Base-by-base conservation (phyloP, 805 yeast species). In the Lachancea quebecensis region DNA sequence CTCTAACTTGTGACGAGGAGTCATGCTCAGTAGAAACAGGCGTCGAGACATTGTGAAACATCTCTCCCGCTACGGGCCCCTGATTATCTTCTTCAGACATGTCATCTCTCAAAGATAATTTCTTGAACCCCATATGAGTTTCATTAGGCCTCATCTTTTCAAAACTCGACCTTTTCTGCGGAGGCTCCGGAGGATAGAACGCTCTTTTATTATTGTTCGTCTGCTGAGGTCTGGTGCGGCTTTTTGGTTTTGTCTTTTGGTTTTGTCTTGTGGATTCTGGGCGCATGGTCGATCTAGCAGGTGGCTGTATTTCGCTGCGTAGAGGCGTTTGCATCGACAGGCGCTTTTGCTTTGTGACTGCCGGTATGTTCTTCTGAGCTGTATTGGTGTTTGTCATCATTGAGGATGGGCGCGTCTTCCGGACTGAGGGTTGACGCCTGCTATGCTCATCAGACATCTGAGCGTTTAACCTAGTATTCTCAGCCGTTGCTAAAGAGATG, bases 401-500 rank as follows among this genome's bases (percentile, higher is more conserved):
- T 7, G 64, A 55, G 39, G 51, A 55, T 14, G 65, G 58, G 41
- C 64, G 50, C 18, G 47, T 37, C 21, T 45, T 57, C 5, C 50
- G 35, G 2, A 17, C 33, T n/a, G 44, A 35, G 10, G 45, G 47
- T 21, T 47, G 51, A 8, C 48, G 47, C 27, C 29, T 41, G 34
- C 14, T 39, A 16, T 47, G 44, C 43, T 65, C 66, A n/a, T 67
- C 57, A 6, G 80, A 72, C 57, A 78, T 59, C 48, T 75, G 74
- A 1, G 91, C 83, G 63, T 85, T 85, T 46, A 82, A 58, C 47
- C 89, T 71, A 0, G 93, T 85, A 60, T 85, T 85, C 57, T 84
- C 89, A 1, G 90, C 90, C 0, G 93, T 85, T 1, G 90, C 74
- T 44, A 82, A 63, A 0, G 86, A 79, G 37, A 82, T 57, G 54